Evolutionary conservation across 2,329 filamentous ascomycete species (phyloP), one percentile per base, ranked within the genome.

Genomic region (Stachybotrys chlorohalonatus): DNA sequence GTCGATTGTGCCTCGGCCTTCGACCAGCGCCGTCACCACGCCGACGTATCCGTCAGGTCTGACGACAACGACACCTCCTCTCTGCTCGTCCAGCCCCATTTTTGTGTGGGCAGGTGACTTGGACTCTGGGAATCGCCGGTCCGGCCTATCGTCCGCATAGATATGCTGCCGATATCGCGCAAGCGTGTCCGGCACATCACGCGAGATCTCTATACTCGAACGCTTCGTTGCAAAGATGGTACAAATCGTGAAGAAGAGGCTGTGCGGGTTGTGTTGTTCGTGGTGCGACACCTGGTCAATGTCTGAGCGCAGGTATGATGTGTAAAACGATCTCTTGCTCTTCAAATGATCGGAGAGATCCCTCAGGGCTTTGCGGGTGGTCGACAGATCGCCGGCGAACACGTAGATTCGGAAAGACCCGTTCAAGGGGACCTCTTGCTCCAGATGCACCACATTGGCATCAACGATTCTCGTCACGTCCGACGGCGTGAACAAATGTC

Each of bases 361-460:
- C 16, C 74, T 66, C 24, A 96, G 75, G 0, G 91, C 89, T 51
- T 72, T 70, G 47, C 76, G 75, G 11, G 83, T 86, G 50, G 76
- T 75, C 13, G 73, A 66, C 8, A 83, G 83, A 47, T 78, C 76
- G 55, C 92, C 92, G n/a, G 83, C 90, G 68, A 95, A 95, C 58
- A 96, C 70, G 68, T 91, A 95, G 57, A 96, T 78, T 54, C 91
- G 82, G 78, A 92, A 96, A 2, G 90, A 86, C 48, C 91, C 91
- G 70, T 96, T 96, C 56, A 92, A 77, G 0, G 91, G 91, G 36
- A 96, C 81, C 66, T 95, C 89, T 70, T 96, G 91, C 72, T 96
- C 92, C 9, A 96, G 79, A 63, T 95, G 89, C 1, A 95, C 90
- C 6, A 90, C 85, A 70, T 96, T 96, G 66, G 91, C 88, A 66